These are phyloP conservation scores for Aspergillus ostianus DNA, from an alignment of 495 filamentous ascomycete species.

Conservation along the genomic window DNA sequence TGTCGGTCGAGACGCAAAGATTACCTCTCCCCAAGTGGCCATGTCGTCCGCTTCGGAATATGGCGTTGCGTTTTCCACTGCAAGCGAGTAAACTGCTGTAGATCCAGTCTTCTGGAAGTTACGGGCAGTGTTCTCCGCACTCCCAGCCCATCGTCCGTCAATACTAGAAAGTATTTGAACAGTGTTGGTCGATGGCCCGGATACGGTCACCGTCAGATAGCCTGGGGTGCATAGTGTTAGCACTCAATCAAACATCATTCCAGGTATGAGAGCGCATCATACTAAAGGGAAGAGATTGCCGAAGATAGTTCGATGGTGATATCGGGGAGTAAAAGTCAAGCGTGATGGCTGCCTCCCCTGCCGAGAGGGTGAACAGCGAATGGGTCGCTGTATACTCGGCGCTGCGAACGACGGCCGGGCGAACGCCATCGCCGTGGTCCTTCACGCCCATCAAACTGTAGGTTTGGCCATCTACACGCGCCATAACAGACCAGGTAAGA, in stretches of 20 bases:
- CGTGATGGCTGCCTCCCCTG: constrained; percentile 38
- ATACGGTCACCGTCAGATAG: constrained; percentile 69
- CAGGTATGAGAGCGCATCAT: constrained; percentile 6
- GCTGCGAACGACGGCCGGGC: constrained; percentile 36
- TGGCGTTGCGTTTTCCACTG: constrained; percentile 33
- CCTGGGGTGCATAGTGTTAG: constrained; percentile 19
- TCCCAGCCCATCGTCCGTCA: constrained; percentile 50
- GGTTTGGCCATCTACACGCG: constrained; percentile 44
- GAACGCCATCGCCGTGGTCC: constrained; percentile 24
- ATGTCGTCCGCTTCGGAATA: constrained; percentile 45
- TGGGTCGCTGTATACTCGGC: constrained; percentile 49
- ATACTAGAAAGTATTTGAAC: constrained; percentile 51
- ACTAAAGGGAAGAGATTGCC: constrained; percentile 79
- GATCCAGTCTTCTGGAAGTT: constrained; percentile 26
- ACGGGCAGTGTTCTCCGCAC: constrained; percentile 24
- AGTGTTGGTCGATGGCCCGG: constrained; percentile 22
- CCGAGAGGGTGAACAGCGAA: constrained; percentile 42
- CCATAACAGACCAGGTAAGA: constrained; percentile 48
- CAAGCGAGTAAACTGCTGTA: constrained; percentile 30
- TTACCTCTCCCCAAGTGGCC: constrained; percentile 43
- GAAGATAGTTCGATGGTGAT: constrained; percentile 77
- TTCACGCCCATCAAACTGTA: constrained; percentile 50
- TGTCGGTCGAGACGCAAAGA: constrained; percentile 30
- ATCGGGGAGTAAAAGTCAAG: constrained; percentile 78
- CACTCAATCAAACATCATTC: not conserved